These are phyloP conservation scores for Betula pendula DNA, from an alignment of 306 rosid genomes.

Conservation along the genomic window DNA sequence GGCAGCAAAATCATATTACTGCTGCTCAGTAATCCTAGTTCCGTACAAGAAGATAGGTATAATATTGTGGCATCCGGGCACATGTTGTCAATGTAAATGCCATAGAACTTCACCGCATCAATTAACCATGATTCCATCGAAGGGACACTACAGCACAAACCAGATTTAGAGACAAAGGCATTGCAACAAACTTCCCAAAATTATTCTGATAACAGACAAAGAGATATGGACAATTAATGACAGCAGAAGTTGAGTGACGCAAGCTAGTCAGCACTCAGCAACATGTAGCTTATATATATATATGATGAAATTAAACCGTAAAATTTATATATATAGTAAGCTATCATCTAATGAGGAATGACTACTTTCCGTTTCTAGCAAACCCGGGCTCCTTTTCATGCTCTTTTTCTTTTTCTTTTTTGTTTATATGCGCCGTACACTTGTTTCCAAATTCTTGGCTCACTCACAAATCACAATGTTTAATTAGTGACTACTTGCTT, in stretches of 20 bases:
- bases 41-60: constrained; percentile 30
- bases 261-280: neutral
- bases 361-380: neutral
- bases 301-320: neutral
- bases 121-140: constrained; percentile 4
- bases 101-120: too few relatives aligned
- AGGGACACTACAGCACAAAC: constrained; percentile 17
- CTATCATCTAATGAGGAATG: constrained; percentile 13
- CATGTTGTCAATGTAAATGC: too few relatives aligned
- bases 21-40: constrained; percentile 29
- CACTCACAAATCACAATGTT: constrained; percentile 12
- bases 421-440: neutral
- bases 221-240: constrained; percentile 10
- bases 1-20: constrained; percentile 4
- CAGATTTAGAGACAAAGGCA: constrained; percentile 3
- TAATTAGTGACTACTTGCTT: neutral
- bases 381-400: neutral
- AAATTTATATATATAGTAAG: neutral
- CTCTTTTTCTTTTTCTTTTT: neutral
- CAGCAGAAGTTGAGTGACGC: constrained; percentile 13
- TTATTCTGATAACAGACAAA: constrained; percentile 9
- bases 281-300: neutral
- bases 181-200: neutral
- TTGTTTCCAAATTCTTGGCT: constrained; percentile 4
- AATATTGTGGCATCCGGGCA: too few relatives aligned